phyloP scores from a whole-genome alignment of 257 asterid genomes.

The Thymus mandschuricus region DNA sequence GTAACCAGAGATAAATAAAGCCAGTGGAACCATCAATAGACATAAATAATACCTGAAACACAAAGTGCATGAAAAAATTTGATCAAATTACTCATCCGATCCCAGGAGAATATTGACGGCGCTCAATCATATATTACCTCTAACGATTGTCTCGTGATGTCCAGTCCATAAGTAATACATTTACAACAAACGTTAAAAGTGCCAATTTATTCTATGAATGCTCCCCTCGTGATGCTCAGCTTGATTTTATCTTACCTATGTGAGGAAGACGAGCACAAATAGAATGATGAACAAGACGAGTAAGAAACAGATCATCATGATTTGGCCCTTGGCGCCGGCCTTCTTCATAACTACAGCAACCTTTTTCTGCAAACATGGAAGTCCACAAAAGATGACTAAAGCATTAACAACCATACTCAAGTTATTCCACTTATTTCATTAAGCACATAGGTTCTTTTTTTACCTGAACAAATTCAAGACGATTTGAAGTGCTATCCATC shows the following conservation, averaged over 20 bases:
- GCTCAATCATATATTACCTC: background rate
- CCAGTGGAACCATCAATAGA: background rate
- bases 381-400: background rate
- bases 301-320: constrained; percentile 85
- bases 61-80: background rate
- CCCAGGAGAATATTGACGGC: background rate
- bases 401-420: background rate
- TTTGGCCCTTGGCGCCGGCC: constrained; percentile 93
- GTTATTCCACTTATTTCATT: constrained; percentile 9
- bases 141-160: constrained; percentile 1
- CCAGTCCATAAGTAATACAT: constrained; percentile 28
- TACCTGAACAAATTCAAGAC: constrained; percentile 99
- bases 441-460: background rate
- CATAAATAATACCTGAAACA: background rate
- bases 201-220: background rate
- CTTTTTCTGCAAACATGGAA: constrained; percentile 67
- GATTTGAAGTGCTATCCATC: constrained; percentile 94
- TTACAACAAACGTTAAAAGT: constrained; percentile 20
- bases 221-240: constrained; percentile 17
- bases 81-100: background rate
- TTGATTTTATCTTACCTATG: constrained; percentile 36
- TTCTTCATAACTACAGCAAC: constrained; percentile 94
- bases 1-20: background rate
- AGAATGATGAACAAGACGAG: constrained; percentile 74
- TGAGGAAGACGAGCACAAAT: constrained; percentile 84